phyloP scores from a whole-genome alignment of 2,329 filamentous ascomycete genomes.

The Apiospora malaysiana region DNA sequence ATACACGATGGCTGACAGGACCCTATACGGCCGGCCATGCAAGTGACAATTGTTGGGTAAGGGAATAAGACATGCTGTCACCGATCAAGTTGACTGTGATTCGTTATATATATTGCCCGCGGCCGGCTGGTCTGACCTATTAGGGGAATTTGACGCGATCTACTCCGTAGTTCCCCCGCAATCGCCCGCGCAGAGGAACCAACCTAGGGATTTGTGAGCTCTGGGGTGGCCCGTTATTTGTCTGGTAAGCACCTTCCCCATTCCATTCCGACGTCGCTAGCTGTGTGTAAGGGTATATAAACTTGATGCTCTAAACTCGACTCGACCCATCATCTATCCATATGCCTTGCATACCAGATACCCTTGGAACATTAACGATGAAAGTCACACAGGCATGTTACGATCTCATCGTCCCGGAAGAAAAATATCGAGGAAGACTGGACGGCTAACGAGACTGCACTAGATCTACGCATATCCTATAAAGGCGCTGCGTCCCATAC shows the following conservation, averaged over 20 bases:
- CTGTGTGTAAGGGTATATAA: not conserved
- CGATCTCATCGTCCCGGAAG: too few relatives aligned
- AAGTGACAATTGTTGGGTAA: too few relatives aligned
- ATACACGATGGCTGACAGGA: too few relatives aligned
- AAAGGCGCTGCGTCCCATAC: constrained; percentile 71
- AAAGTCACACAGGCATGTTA: constrained; percentile 7
- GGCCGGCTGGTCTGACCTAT: not conserved
- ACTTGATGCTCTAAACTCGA: not conserved
- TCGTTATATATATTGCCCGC: not conserved
- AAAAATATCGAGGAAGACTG: not conserved
- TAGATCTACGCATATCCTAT: constrained; percentile 76
- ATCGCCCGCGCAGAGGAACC: not conserved
- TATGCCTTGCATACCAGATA: not conserved
- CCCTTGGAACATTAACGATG: not conserved
- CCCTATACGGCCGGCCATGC: too few relatives aligned
- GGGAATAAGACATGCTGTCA: too few relatives aligned
- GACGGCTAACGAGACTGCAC: not conserved
- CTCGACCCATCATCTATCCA: not conserved
- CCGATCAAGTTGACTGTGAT: not conserved
- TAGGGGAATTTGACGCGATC: not conserved
- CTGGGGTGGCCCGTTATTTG: not conserved
- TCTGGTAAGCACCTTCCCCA: not conserved
- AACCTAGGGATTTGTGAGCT: not conserved
- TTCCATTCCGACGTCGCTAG: not conserved
- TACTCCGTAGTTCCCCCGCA: not conserved